phyloP scores from a whole-genome alignment of 1,284 basidiomycete genomes.

The Exobasidium cylindrosporum region DNA sequence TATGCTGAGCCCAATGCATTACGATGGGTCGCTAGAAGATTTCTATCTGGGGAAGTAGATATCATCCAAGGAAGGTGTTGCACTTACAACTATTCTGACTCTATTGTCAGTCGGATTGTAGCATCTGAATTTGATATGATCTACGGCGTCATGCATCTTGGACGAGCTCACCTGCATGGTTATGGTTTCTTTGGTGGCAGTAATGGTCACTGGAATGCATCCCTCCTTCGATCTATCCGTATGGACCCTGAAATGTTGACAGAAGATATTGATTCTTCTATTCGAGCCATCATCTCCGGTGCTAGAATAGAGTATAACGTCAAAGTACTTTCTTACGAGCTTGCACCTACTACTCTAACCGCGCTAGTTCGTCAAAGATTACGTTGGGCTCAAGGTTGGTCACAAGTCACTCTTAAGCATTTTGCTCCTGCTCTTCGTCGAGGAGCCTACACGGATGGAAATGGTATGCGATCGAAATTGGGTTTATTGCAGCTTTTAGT shows the following conservation, averaged over 20 bases:
- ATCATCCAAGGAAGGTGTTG: conserved; percentile 47
- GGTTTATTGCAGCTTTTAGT: conserved; percentile 42
- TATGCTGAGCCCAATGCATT: conserved; percentile 41
- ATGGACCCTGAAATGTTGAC: conserved; percentile 46
- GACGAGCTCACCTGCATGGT: conserved; percentile 35
- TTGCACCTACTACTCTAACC: conserved; percentile 33
- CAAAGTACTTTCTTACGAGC: conserved; percentile 39
- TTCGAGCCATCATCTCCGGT: conserved; percentile 45
- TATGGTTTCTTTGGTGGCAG: conserved; percentile 47
- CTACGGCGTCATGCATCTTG: conserved; percentile 47
- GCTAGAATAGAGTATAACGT: conserved; percentile 44
- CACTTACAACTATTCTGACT: conserved; percentile 44
- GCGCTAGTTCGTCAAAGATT: conserved; percentile 38
- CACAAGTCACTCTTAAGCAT: conserved; percentile 43
- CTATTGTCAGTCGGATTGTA: conserved; percentile 30
- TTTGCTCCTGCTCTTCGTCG: conserved; percentile 26
- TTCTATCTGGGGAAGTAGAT: conserved; percentile 45
- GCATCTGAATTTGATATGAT: conserved; percentile 47
- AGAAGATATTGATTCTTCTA: conserved; percentile 46
- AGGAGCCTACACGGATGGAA: conserved; percentile 37
- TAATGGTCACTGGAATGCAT: conserved; percentile 49
- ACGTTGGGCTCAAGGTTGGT: conserved; percentile 49
- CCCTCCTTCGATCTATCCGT: conserved; percentile 34
- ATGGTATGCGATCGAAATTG: conserved; percentile 27
- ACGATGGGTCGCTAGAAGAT: conserved; percentile 35